Evolutionary conservation across 352 stramenopile genomes (phyloP).

Genomic region (Phytophthora meadii): DNA sequence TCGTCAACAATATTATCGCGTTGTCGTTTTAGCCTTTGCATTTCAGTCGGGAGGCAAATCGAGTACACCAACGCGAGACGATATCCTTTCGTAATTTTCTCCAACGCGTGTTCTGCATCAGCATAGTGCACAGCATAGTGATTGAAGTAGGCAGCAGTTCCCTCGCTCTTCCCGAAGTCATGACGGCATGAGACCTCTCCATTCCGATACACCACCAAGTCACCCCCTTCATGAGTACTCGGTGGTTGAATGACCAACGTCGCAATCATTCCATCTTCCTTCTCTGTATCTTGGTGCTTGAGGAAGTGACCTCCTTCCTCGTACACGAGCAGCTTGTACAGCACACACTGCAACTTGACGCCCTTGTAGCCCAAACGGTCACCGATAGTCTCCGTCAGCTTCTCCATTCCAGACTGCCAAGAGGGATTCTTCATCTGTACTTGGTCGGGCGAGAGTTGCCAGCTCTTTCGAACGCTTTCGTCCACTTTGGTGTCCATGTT

Average conservation of each 20-base stretch:
- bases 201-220: constrained; percentile 21
- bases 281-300: constrained; percentile 53
- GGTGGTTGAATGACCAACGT: constrained; percentile 50
- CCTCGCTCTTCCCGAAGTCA: constrained; percentile 23
- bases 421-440: constrained; percentile 10
- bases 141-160: neutral
- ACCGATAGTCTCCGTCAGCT: constrained; percentile 10
- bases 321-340: constrained; percentile 61
- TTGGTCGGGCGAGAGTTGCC: constrained; percentile 3
- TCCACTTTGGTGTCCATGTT: constrained; percentile 13
- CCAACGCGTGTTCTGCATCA: constrained; percentile 13
- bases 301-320: constrained; percentile 48
- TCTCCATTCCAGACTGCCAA: constrained; percentile 14
- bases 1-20: constrained; percentile 8
- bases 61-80: constrained; percentile 25
- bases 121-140: constrained; percentile 28
- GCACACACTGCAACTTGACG: constrained; percentile 13
- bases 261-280: constrained; percentile 54
- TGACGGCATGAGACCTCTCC: constrained; percentile 14
- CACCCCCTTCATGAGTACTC: constrained; percentile 20
- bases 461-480: constrained; percentile 13
- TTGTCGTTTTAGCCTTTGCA: constrained; percentile 8
- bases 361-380: constrained; percentile 10
- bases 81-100: constrained; percentile 21
- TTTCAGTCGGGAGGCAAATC: constrained; percentile 9